Evolutionary conservation across 768 basidiomycete genomes (phyloP).

Genomic region (Chalciporus piperatus): DNA sequence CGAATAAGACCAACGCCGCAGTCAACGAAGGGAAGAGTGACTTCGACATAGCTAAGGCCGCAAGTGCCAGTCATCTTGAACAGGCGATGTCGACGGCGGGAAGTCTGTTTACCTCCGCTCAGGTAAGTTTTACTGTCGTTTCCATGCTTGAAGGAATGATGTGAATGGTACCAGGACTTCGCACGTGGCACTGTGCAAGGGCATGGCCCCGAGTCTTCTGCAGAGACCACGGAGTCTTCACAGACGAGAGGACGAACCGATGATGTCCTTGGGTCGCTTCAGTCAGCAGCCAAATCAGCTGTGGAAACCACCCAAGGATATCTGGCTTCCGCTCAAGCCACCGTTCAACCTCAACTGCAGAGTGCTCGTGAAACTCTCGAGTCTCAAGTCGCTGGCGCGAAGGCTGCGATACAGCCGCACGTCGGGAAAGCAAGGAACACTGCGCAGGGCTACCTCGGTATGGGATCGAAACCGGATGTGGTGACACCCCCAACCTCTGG

Average conservation of each 20-base stretch:
- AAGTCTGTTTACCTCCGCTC: slow-evolving; percentile 31
- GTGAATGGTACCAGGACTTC: neutral
- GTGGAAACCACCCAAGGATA: slow-evolving; percentile 33
- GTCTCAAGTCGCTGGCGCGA: slow-evolving; percentile 29
- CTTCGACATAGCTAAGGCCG: slow-evolving; percentile 44
- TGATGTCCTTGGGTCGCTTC: slow-evolving; percentile 30
- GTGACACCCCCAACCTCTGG: slow-evolving; percentile 6
- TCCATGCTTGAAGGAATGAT: neutral
- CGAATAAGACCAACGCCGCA: slow-evolving; percentile 48
- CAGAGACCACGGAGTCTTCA: slow-evolving; percentile 30
- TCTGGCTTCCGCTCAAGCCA: slow-evolving; percentile 16
- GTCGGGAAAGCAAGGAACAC: slow-evolving; percentile 23
- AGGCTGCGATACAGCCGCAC: slow-evolving; percentile 30
- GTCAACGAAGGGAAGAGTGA: slow-evolving; percentile 55
- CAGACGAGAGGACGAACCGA: slow-evolving; percentile 32
- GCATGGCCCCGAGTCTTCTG: slow-evolving; percentile 15
- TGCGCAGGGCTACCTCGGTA: slow-evolving; percentile 18
- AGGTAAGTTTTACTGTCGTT: neutral
- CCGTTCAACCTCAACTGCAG: slow-evolving; percentile 23
- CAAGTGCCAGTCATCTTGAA: slow-evolving; percentile 49
- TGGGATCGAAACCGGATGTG: slow-evolving; percentile 4
- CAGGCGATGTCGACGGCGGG: slow-evolving; percentile 51
- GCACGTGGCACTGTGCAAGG: slow-evolving; percentile 1
- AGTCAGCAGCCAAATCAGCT: slow-evolving; percentile 29
- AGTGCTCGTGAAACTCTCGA: slow-evolving; percentile 16